Conservation (phyloP, 257 asterid species). For the Thymus quinquecostatus region DNA sequence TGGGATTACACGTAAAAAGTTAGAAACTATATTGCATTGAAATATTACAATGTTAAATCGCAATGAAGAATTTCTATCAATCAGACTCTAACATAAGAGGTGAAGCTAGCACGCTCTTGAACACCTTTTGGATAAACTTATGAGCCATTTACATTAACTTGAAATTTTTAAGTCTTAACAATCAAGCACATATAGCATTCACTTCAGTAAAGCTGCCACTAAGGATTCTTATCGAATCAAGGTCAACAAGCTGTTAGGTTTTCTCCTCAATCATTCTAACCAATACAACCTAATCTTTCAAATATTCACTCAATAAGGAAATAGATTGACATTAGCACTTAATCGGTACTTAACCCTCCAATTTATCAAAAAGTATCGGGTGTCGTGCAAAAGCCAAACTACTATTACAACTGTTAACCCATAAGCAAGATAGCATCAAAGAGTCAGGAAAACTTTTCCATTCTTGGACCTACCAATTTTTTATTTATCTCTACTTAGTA, state of each 20-base stretch:
- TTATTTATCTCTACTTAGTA: neutral
- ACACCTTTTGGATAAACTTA: slow-evolving; percentile 8
- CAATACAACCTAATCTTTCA: slow-evolving; percentile 3
- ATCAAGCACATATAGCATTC: slow-evolving; percentile 6
- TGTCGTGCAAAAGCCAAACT: slow-evolving; percentile 10
- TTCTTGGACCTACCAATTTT: neutral
- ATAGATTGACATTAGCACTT: slow-evolving; percentile 16
- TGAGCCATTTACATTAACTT: neutral
- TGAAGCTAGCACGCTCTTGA: neutral
- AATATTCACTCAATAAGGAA: slow-evolving; percentile 5
- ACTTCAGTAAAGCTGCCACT: neutral
- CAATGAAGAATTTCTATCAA: too few species aligned
- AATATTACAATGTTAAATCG: too few species aligned
- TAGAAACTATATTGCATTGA: too few species aligned
- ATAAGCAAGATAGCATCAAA: slow-evolving; percentile 2
- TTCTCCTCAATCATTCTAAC: too few species aligned
- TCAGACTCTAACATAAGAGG: too few species aligned
- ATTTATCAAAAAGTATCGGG: slow-evolving; percentile 11
- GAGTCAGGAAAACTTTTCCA: neutral
- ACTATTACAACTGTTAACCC: neutral
- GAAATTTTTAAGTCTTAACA: neutral
- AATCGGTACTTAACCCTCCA: slow-evolving; percentile 1
- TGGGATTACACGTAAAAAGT: too few species aligned
- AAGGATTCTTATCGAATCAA: slow-evolving; percentile 9
- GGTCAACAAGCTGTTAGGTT: neutral